Base-by-base conservation (phyloP, 768 basidiomycete genomes). In the Udeniomyces megalosporus region DNA sequence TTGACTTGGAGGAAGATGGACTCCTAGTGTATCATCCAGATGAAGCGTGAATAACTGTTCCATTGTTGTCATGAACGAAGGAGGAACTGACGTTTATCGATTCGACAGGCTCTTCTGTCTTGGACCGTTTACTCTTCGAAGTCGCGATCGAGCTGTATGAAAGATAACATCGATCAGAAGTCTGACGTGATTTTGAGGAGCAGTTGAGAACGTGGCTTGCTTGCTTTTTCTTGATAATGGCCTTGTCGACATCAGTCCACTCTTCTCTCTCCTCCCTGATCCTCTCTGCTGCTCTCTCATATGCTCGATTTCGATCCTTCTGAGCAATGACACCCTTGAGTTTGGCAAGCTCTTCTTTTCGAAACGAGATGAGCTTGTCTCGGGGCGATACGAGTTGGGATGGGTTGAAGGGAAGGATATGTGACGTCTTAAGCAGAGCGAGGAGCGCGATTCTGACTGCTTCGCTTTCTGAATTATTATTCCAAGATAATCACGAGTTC, bases 1-100 rank as follows among this genome's bases (percentile, higher is more conserved):
- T 96, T 96, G 52, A 96, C 80, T 52, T 87, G 81, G 70, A 95
- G 86, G 73, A 83, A 82, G 58, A 60, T 52, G 15, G 58, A 51
- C 22, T 60, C 58, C 58, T 60, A 32, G 2, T 6, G 24, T 31
- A 24, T 11, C 20, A 35, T 34, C 7, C 2, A 12, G 44, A 17
- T 22, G 46, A 48, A n/a, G 35, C 12, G 44, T 22, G 12, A 38
- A 24, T 22, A 24, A 10, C 26, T 26, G 17, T 5, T 24, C 26
- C 26, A 17, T 28, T 31, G 26, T 52, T 52, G 17, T 8, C 6
- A n/a, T 17, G 31, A 52, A 15, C 5, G 4, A 26, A 56, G 24
- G 6, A 3, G 24, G 14, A 24, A 51, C 58, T 32, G 32, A 60
- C 58, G 17, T 49, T 35, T 17, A 60, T 38, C 3, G 22, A 44